These are phyloP conservation scores for Hysterangium stoloniferum DNA, from an alignment of 768 basidiomycete genomes.

Conservation along the genomic window DNA sequence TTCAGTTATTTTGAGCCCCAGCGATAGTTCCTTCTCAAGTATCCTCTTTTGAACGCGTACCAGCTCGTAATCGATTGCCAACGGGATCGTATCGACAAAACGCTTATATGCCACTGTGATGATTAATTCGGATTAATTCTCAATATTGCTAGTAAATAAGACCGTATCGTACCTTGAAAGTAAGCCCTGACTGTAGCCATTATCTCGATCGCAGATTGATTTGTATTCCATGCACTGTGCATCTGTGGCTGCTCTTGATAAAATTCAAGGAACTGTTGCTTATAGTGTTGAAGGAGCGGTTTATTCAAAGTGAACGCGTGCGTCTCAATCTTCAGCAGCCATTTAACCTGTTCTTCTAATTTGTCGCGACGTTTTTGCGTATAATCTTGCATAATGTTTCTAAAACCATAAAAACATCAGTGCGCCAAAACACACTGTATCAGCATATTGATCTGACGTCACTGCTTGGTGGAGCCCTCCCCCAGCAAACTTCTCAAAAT, in stretches of 20 bases:
- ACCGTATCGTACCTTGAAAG: conserved; percentile 52
- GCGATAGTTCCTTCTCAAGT: conserved; percentile 37
- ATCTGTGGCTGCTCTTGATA: conserved; percentile 29
- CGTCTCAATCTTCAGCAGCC: conserved; percentile 44
- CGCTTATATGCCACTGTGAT: conserved; percentile 52
- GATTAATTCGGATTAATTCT: background rate
- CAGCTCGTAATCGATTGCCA: conserved; percentile 49
- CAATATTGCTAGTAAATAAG: background rate
- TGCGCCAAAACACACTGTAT: too few species aligned
- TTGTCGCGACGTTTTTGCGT: conserved; percentile 34
- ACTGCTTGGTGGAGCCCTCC: conserved; percentile 46
- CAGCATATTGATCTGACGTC: conserved; percentile 25
- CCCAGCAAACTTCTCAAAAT: conserved; percentile 47
- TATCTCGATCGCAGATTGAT: conserved; percentile 43
- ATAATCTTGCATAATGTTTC: conserved; percentile 45
- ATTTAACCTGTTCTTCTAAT: conserved; percentile 35
- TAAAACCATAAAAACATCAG: conserved; percentile 20
- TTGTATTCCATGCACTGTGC: conserved; percentile 30
- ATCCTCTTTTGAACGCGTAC: conserved; percentile 43
- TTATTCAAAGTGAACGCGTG: conserved; percentile 45
- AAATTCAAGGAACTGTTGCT: conserved; percentile 38
- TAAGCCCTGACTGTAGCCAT: conserved; percentile 71
- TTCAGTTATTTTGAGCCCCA: conserved; percentile 45
- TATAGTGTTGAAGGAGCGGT: conserved; percentile 41
- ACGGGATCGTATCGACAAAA: conserved; percentile 48